Evolutionary conservation across 176 grass and related monocot species (phyloP).

Genomic region (Thalia dealbata): DNA sequence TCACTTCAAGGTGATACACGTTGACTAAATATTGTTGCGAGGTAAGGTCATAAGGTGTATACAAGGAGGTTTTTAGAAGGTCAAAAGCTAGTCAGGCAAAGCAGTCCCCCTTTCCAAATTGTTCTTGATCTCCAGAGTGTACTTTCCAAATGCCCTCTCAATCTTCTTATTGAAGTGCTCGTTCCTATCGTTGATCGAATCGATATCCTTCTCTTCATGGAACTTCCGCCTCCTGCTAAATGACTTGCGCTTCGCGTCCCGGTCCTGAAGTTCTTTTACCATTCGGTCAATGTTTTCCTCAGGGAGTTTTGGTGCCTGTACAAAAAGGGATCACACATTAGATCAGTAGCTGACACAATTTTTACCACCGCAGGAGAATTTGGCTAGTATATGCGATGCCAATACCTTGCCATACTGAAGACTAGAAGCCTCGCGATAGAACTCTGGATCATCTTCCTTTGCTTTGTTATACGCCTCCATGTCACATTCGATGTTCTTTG

Average conservation of each 20-base stretch:
- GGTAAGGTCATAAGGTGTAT: neutral
- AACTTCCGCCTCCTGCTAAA: slow-evolving; percentile 96
- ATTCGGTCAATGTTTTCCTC: slow-evolving; percentile 77
- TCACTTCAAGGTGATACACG: neutral
- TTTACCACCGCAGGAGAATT: neutral
- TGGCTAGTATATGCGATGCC: neutral
- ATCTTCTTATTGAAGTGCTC: slow-evolving; percentile 99
- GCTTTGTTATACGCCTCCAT: slow-evolving; percentile 88
- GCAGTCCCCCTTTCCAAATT: slow-evolving; percentile 91
- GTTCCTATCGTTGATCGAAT: slow-evolving; percentile 86
- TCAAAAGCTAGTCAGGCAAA: slow-evolving; percentile 46
- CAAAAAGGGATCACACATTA: neutral
- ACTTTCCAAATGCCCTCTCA: slow-evolving; percentile 89
- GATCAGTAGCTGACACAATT: neutral
- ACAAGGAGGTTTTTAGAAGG: neutral
- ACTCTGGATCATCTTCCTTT: slow-evolving; percentile 81
- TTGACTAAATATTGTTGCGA: neutral
- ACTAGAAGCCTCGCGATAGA: slow-evolving; percentile 85
- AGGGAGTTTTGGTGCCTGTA: slow-evolving; percentile 37
- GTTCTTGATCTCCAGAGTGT: slow-evolving; percentile 98
- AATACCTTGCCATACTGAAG: slow-evolving; percentile 84
- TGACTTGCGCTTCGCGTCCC: slow-evolving; percentile 43
- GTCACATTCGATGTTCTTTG: slow-evolving; percentile 65
- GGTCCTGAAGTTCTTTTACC: slow-evolving; percentile 71
- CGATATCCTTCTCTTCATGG: slow-evolving; percentile 90